Base-by-base conservation (phyloP, 495 filamentous ascomycete species). In the Neurospora sp. region DNA sequence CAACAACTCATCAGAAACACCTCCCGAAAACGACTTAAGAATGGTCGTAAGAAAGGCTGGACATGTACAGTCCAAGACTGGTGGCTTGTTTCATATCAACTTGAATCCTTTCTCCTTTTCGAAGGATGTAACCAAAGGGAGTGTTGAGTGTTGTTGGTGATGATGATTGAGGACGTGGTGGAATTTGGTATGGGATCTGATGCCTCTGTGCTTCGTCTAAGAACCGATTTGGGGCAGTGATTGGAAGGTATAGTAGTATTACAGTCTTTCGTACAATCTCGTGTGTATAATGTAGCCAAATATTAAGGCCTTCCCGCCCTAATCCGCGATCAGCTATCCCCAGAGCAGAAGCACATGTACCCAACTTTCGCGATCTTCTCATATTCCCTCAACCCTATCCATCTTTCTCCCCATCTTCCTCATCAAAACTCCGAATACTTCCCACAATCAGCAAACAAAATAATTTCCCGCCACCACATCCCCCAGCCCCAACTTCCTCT, bases 381-480 rank as follows among this genome's bases (percentile, higher is more conserved):
- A 19, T 66, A 15, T 5, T 39, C 8, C 15, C 38, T 10, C 17
- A n/a, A 24, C 42, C 36, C 19, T 1, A 4, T 31, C 4, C 21
- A 4, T 43, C 13, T 10, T 36, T 36, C 39, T 48, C 72, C 3
- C 5, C 3, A 37, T 59, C 9, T 37, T 40, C 48, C 31, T 72
- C 34, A 15, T 39, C 9, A 40, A 21, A 21, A 28, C 2, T 13
- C 17, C 7, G 11, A 4, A 2, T 19, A 73, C 34, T 13, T 21
- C 11, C 24, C 19, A 71, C 80, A 13, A 73, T 73, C 72, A 76
- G 71, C 76, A 78, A 73, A 78, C 75, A 76, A 89, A 89, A 74
- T 86, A 90, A 77, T 89, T 90, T 36, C 81, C 83, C 45, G 87
- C 88, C 69, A 90, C 43, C 31, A 84, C 77, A 13, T 79, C 74